A percentile compares a stretch with the other conserved stretches of the same genome.
Conservation (phyloP, 1,284 basidiomycete species). For the Sphagnurus paluster region DNA sequence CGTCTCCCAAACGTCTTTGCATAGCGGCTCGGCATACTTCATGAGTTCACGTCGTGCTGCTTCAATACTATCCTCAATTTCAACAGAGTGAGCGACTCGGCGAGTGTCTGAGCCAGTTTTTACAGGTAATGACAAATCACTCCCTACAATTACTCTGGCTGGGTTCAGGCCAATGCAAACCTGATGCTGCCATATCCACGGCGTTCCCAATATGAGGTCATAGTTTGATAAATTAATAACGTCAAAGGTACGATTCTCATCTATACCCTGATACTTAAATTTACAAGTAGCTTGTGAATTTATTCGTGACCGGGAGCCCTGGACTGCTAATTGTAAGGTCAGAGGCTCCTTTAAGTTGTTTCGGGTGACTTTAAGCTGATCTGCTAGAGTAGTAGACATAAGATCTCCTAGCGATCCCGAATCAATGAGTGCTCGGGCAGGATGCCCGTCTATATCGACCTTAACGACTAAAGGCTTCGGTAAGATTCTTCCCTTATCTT, state of each 20-base stretch:
- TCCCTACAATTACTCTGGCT: slow-evolving; percentile 23
- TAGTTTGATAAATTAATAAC: slow-evolving; percentile 31
- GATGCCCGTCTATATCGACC: slow-evolving; percentile 31
- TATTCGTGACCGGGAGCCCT: slow-evolving; percentile 29
- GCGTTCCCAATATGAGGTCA: slow-evolving; percentile 33
- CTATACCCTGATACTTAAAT: slow-evolving; percentile 32
- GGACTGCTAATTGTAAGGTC: slow-evolving; percentile 31
- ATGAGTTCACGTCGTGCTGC: slow-evolving; percentile 16
- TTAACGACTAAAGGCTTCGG: slow-evolving; percentile 29
- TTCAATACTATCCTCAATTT: slow-evolving; percentile 20
- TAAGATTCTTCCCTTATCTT: too few species aligned
- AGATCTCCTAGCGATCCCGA: too few species aligned
- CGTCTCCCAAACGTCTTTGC: slow-evolving; percentile 21
- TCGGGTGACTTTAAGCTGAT: slow-evolving; percentile 29
- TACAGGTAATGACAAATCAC: slow-evolving; percentile 19
- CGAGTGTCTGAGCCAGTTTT: slow-evolving; percentile 14
- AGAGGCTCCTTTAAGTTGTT: slow-evolving; percentile 24
- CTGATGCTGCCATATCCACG: slow-evolving; percentile 30
- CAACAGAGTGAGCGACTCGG: slow-evolving; percentile 19
- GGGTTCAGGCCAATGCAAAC: slow-evolving; percentile 23
- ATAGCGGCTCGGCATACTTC: slow-evolving; percentile 24
- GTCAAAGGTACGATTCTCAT: slow-evolving; percentile 27
- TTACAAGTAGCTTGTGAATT: slow-evolving; percentile 22
- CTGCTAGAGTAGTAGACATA: slow-evolving; percentile 35
- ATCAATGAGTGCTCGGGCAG: slow-evolving; percentile 27